Evolutionary conservation across 2,329 filamentous ascomycete genomes (phyloP), one percentile per base, ranked within the genome.

Genomic region (Teratosphaeriaceae sp.): DNA sequence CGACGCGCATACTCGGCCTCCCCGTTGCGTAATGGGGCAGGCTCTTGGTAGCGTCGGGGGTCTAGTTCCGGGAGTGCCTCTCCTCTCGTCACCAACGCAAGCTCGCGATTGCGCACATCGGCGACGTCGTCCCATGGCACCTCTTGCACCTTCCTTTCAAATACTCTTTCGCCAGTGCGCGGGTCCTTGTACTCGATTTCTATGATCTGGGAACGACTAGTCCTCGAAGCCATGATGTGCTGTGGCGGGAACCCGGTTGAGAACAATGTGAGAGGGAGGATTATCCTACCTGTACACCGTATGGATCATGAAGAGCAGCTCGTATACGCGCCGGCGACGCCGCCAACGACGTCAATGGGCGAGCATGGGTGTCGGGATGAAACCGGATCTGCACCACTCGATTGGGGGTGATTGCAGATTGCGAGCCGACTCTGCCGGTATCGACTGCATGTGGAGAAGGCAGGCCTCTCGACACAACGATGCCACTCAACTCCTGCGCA

Each of bases 61-160:
- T 23, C 15, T 20, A 15, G 27, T 9, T 13, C 8, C 13, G 38
- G 29, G 3, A 18, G 23, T n/a, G 22, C 27, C 5, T 16, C 26
- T 19, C 21, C 7, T 29, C 24, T 16, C 18, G 24, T 37, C 34
- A 48, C 35, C 5, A 48, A 5, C 19, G 45, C 48, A n/a, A 48
- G 23, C 37, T 50, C 46, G 16, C 43, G 38, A 21, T 45, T 44
- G 23, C 43, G 35, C 1, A 50, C 34, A 19, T 41, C 23, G 12
- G 42, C 38, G 19, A 50, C 5, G 8, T 48, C 35, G 7, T 50
- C 48, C 35, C 38, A 47, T 2, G 48, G 43, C n/a, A 50, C 34
- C 36, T 50, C 48, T 27, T 47, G 44, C 13, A 50, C 39, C 23
- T 39, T 27, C 19, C 39, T 31, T 27, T 49, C 47, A 2, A 38